These are phyloP conservation scores for Extremus antarcticus DNA, from an alignment of 495 filamentous ascomycete genomes.

Conservation along the genomic window DNA sequence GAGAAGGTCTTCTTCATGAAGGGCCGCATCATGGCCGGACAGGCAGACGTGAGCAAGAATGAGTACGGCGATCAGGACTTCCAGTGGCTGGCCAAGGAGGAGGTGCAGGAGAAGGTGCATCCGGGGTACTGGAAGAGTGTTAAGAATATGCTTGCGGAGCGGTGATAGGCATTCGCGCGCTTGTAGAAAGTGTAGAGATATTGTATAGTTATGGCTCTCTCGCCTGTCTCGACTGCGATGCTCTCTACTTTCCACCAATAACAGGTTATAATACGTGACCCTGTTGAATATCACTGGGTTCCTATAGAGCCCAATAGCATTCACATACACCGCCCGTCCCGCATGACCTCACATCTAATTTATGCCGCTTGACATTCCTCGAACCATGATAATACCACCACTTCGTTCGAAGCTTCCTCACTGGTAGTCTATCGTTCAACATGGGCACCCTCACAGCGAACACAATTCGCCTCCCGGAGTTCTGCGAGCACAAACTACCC, in stretches of 20 bases:
- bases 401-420: too few species aligned
- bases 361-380: too few species aligned
- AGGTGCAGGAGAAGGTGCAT: constrained; percentile 55
- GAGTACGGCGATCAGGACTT: constrained; percentile 65
- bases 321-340: too few species aligned
- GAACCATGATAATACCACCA: too few species aligned
- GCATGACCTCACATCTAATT: too few species aligned
- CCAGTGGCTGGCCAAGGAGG: constrained; percentile 84
- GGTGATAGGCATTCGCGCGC: constrained; percentile 33
- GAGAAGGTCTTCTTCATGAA: constrained; percentile 95
- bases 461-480: constrained; percentile 25
- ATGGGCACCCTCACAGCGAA: constrained; percentile 36
- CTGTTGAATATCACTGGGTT: too few species aligned
- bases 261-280: too few species aligned
- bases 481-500: constrained; percentile 37
- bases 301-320: too few species aligned
- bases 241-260: too few species aligned
- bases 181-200: background rate
- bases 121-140: constrained; percentile 60
- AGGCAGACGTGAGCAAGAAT: constrained; percentile 69
- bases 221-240: too few species aligned
- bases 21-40: constrained; percentile 89
- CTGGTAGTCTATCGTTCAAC: background rate
- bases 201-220: background rate
- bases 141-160: constrained; percentile 68